phyloP scores from a whole-genome alignment of 2,329 filamentous ascomycete genomes.

The Penicillium polonicum region DNA sequence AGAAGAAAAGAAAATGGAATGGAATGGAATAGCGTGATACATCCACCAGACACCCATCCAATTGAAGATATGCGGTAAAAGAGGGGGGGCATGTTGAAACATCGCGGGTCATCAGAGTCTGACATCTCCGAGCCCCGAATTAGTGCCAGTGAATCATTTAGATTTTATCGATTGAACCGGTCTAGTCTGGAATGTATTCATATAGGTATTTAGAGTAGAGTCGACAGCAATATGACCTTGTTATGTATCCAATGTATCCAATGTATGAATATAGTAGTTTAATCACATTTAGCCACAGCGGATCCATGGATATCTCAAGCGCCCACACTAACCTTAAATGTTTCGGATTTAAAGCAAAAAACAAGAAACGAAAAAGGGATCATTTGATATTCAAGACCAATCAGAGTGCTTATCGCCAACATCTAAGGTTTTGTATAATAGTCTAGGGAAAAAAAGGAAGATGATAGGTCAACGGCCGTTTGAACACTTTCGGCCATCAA shows the following conservation, averaged over 20 bases:
- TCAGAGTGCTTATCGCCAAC: conserved; percentile 3
- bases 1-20: conserved; percentile 1
- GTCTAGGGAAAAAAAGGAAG: conserved; percentile 5
- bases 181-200: background rate
- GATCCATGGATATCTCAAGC: conserved; percentile 1
- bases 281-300: background rate
- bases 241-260: background rate
- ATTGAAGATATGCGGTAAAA: conserved; percentile 24
- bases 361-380: background rate
- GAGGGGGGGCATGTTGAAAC: conserved; percentile 18
- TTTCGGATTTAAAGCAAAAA: conserved; percentile 16
- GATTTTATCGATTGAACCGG: conserved; percentile 1
- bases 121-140: conserved; percentile 4
- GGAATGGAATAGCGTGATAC: conserved; percentile 20
- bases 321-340: conserved; percentile 4
- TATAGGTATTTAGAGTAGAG: background rate
- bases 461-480: conserved; percentile 1
- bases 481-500: background rate
- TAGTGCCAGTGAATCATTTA: background rate
- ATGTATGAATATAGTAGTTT: background rate
- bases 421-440: conserved; percentile 1
- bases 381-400: background rate
- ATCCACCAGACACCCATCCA: conserved; percentile 29
- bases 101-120: background rate
- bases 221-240: background rate